A percentile compares a stretch with the other conserved stretches of the same genome.
phyloP scores from a whole-genome alignment of 345 rosid genomes.

The Turritis glabra region DNA sequence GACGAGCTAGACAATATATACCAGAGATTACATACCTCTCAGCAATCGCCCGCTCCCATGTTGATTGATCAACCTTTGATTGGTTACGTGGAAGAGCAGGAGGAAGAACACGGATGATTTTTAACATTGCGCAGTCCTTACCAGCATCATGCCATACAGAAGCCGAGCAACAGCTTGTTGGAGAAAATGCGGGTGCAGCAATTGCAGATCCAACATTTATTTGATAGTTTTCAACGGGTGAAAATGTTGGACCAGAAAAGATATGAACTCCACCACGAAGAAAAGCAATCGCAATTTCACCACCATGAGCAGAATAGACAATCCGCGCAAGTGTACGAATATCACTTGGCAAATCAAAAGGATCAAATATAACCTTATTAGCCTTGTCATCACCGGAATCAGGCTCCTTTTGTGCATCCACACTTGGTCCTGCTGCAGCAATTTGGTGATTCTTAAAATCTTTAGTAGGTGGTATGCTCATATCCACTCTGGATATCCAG shows the following conservation, averaged over 20 bases:
- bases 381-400: conserved; percentile 60
- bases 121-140: conserved; percentile 83
- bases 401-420: conserved; percentile 55
- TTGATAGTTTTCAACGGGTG: conserved; percentile 90
- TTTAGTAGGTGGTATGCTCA: conserved; percentile 86
- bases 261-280: conserved; percentile 96
- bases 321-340: conserved; percentile 91
- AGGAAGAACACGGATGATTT: conserved; percentile 95
- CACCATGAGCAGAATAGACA: conserved; percentile 98
- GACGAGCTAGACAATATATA: background rate
- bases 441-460: conserved; percentile 71
- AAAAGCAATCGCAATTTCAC: conserved; percentile 96
- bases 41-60: conserved; percentile 98
- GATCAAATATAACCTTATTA: conserved; percentile 83
- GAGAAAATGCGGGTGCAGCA: conserved; percentile 98
- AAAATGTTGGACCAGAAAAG: conserved; percentile 93
- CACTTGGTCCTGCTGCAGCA: conserved; percentile 52
- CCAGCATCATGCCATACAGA: conserved; percentile 93
- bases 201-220: conserved; percentile 94
- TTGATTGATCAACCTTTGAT: conserved; percentile 70
- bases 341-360: conserved; percentile 97
- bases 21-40: conserved; percentile 66
- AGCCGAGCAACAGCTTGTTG: conserved; percentile 99
- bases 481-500: conserved; percentile 94
- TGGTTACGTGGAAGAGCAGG: conserved; percentile 85